phyloP scores from a whole-genome alignment of 495 filamentous ascomycete genomes.

The Penicillium steckii region DNA sequence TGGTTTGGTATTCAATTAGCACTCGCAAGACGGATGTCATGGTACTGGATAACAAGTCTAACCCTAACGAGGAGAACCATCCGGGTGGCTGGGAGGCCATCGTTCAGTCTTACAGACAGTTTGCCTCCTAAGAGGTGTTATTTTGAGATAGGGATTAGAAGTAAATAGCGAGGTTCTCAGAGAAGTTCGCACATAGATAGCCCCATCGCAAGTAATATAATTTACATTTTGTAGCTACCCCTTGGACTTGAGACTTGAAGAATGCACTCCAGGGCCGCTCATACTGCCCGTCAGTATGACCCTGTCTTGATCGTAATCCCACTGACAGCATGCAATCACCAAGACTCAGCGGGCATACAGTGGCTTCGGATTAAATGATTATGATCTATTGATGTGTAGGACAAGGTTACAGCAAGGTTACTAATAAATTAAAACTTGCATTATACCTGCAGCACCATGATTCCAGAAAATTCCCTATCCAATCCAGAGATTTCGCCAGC shows the following conservation, averaged over 20 bases:
- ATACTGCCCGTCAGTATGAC: too few relatives aligned
- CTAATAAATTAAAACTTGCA: not conserved
- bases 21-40: conserved; percentile 45
- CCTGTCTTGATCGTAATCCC: too few relatives aligned
- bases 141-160: not conserved
- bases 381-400: too few relatives aligned
- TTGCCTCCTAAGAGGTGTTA: conserved; percentile 4
- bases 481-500: not conserved
- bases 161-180: not conserved
- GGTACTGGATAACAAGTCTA: conserved; percentile 29
- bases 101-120: conserved; percentile 42
- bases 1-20: conserved; percentile 43
- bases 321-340: too few relatives aligned
- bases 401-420: not conserved
- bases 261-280: too few relatives aligned
- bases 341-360: too few relatives aligned
- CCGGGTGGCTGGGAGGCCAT: conserved; percentile 59
- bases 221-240: not conserved
- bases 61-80: conserved; percentile 41
- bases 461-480: not conserved
- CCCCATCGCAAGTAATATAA: not conserved
- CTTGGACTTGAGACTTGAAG: too few relatives aligned
- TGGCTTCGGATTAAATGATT: too few relatives aligned
- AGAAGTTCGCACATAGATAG: not conserved
- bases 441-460: not conserved